A percentile compares a stretch with the other conserved stretches of the same genome.
Evolutionary conservation across 164 flowering plant genomes (phyloP).

Genomic region (Sextonia rubra): DNA sequence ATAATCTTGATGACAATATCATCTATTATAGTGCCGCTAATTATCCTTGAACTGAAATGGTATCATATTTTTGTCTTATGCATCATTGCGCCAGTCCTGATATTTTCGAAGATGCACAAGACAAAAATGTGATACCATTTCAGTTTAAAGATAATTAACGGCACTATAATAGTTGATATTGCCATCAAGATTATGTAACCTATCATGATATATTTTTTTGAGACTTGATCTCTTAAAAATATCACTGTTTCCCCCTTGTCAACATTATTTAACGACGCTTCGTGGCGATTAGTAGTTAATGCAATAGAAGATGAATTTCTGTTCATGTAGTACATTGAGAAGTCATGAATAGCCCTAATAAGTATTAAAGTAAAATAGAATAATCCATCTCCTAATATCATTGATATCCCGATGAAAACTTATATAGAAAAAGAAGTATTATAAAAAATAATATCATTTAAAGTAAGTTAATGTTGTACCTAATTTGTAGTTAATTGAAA

Average conservation of each 20-base stretch:
- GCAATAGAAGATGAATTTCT: constrained; percentile 3
- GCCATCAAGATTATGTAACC: constrained; percentile 22
- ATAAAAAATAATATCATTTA: too few relatives aligned
- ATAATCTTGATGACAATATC: constrained; percentile 26
- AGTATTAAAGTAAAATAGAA: constrained; percentile 20
- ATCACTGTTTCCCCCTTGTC: constrained; percentile 18
- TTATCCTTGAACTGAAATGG: constrained; percentile 18
- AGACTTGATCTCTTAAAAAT: constrained; percentile 29
- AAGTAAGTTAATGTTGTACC: too few relatives aligned
- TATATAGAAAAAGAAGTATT: background rate
- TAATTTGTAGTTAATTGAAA: too few relatives aligned
- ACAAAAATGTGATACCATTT: constrained; percentile 31
- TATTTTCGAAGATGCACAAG: constrained; percentile 24
- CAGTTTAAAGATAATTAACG: constrained; percentile 26
- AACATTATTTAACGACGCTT: constrained; percentile 10
- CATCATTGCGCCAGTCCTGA: too few relatives aligned
- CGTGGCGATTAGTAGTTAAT: background rate
- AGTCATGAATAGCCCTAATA: background rate
- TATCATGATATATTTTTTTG: constrained; percentile 6
- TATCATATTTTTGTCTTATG: too few relatives aligned
- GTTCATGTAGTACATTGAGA: background rate
- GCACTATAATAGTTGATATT: constrained; percentile 19
- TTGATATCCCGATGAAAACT: constrained; percentile 30
- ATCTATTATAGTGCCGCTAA: too few relatives aligned
- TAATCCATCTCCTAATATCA: constrained; percentile 38